phyloP scores from a whole-genome alignment of 2,329 filamentous ascomycete species.

The Cryphonectria naterciae region DNA sequence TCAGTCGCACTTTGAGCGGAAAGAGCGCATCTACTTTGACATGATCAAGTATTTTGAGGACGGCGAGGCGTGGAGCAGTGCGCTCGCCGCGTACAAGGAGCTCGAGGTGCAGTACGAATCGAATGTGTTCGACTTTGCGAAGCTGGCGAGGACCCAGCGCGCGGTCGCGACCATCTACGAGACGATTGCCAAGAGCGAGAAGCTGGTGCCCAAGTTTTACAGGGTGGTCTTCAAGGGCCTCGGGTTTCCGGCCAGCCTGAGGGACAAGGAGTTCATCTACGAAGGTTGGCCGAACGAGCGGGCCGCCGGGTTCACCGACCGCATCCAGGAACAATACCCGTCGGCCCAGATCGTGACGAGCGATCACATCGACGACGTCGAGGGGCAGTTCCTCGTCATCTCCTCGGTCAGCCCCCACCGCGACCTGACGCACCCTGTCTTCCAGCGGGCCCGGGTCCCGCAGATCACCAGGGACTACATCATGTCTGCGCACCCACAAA shows the following conservation, averaged over 20 bases:
- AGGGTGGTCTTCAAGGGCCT: constrained; percentile 87
- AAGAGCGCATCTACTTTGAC: constrained; percentile 88
- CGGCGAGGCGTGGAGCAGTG: constrained; percentile 90
- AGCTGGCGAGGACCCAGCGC: constrained; percentile 84
- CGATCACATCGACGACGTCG: constrained; percentile 74
- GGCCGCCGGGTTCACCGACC: constrained; percentile 81
- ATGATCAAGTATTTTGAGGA: constrained; percentile 96
- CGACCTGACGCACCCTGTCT: constrained; percentile 80
- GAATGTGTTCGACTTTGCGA: constrained; percentile 87
- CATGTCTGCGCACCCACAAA: constrained; percentile 74
- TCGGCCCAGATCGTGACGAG: constrained; percentile 78
- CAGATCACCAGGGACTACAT: constrained; percentile 86
- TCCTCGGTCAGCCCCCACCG: constrained; percentile 81
- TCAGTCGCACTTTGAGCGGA: constrained; percentile 88
- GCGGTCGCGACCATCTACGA: constrained; percentile 95
- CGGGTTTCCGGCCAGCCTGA: constrained; percentile 78
- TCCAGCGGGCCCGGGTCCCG: constrained; percentile 83
- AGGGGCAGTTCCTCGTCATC: constrained; percentile 88
- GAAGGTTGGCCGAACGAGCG: constrained; percentile 80
- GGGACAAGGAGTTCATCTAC: constrained; percentile 92
- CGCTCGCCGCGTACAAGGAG: constrained; percentile 85
- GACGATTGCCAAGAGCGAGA: constrained; percentile 80
- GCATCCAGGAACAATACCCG: constrained; percentile 89
- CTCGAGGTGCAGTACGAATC: constrained; percentile 89
- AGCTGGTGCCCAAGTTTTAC: constrained; percentile 83